Conservation (phyloP, 2,329 filamentous ascomycete species). For the Sclerotinia nivalis region DNA sequence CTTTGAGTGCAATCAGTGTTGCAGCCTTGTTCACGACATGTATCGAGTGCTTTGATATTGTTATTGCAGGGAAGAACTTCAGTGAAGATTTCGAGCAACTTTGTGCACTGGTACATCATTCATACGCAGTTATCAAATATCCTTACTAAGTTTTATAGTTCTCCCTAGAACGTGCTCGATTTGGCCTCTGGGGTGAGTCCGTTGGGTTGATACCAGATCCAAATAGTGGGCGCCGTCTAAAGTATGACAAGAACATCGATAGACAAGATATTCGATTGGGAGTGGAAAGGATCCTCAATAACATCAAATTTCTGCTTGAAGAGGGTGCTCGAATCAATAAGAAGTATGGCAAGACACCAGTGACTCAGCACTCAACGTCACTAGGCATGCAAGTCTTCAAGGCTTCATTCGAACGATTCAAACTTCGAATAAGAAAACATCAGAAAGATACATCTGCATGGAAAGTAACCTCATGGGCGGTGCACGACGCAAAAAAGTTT, state of each 20-base stretch:
- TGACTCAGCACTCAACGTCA: conserved; percentile 1
- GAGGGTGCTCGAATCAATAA: conserved; percentile 20
- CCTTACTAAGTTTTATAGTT: neutral
- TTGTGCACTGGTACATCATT: conserved; percentile 24
- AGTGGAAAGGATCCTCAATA: conserved; percentile 20
- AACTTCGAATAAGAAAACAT: conserved; percentile 26
- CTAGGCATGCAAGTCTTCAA: conserved; percentile 30
- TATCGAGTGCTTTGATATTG: conserved; percentile 38
- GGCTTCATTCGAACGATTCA: conserved; percentile 32
- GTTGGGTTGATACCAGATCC: conserved; percentile 24
- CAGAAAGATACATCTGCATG: conserved; percentile 32
- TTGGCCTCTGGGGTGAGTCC: conserved; percentile 28
- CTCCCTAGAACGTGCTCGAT: conserved; percentile 22
- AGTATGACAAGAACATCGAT: conserved; percentile 27
- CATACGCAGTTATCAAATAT: neutral
- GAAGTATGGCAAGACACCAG: conserved; percentile 13
- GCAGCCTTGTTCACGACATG: conserved; percentile 36
- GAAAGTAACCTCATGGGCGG: conserved; percentile 33
- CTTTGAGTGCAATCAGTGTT: conserved; percentile 31
- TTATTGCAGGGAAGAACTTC: conserved; percentile 32
- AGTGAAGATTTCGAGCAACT: conserved; percentile 35
- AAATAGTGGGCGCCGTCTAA: conserved; percentile 8
- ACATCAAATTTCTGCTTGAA: conserved; percentile 26
- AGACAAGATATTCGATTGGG: conserved; percentile 16
- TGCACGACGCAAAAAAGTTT: conserved; percentile 34